Conservation (phyloP, 1,284 basidiomycete species). For the Malassezia vespertilionis region DNA sequence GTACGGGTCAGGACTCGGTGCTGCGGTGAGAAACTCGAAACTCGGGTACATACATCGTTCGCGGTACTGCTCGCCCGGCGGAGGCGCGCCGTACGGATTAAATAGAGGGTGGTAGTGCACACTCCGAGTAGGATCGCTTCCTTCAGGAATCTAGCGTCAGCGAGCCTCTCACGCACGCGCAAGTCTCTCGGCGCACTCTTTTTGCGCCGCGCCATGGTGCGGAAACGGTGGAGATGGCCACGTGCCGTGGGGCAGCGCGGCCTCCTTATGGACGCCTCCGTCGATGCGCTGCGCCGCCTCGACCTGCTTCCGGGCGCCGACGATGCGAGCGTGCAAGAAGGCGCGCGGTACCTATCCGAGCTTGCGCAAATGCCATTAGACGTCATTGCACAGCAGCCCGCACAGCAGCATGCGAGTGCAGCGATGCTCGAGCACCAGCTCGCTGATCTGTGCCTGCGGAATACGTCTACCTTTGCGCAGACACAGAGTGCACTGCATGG, state of each 20-base stretch:
- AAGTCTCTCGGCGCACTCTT: conserved; percentile 2
- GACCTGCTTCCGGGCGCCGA: not conserved
- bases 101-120: conserved; percentile 83
- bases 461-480: conserved; percentile 8
- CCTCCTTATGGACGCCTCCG: conserved; percentile 3
- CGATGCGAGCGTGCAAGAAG: not conserved
- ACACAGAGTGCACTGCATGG: conserved; percentile 2
- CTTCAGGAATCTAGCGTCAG: conserved; percentile 8
- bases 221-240: not conserved
- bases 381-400: conserved; percentile 11
- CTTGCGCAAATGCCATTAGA: conserved; percentile 8
- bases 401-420: conserved; percentile 6
- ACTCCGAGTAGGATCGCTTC: conserved; percentile 52
- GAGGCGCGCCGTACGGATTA: conserved; percentile 89
- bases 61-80: conserved; percentile 86
- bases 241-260: not conserved
- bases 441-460: conserved; percentile 11
- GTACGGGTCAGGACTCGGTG: conserved; percentile 1
- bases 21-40: no score
- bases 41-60: conserved; percentile 52
- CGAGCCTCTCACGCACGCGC: not conserved
- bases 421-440: conserved; percentile 8
- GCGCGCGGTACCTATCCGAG: conserved; percentile 4
- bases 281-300: not conserved
- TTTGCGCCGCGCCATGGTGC: not conserved